These are phyloP conservation scores for Ophiocordyceps robertsii DNA, from an alignment of 2,329 filamentous ascomycete species.

Conservation along the genomic window DNA sequence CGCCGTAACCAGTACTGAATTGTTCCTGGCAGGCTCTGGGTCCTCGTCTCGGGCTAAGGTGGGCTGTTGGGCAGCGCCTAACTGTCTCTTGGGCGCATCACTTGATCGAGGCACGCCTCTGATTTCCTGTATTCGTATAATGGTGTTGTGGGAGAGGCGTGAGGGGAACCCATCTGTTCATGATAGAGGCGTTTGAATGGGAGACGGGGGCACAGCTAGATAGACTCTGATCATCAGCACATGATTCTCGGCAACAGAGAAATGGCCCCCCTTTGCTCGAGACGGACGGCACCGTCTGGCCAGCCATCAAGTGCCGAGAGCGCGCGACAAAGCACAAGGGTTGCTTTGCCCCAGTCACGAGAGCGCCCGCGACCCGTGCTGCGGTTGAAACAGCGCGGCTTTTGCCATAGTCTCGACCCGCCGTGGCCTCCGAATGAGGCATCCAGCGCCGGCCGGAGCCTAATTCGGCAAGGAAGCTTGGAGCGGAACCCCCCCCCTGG, in stretches of 20 bases:
- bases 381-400: neutral
- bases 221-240: conserved; percentile 2
- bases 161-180: neutral
- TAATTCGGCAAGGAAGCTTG: neutral
- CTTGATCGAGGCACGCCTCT: neutral
- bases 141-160: neutral
- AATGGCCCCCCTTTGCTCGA: neutral
- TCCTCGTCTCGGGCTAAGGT: conserved; percentile 22
- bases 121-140: neutral
- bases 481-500: neutral
- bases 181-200: conserved; percentile 3
- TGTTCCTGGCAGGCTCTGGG: conserved; percentile 20
- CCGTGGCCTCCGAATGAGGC: neutral
- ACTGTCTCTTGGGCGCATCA: neutral
- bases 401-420: conserved; percentile 1
- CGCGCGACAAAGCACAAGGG: too few species aligned
- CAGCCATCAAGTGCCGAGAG: too few species aligned
- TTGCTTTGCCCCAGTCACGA: neutral
- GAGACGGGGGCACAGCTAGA: conserved; percentile 1
- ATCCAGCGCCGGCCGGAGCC: conserved; percentile 4
- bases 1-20: conserved; percentile 4
- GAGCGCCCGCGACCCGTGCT: neutral
- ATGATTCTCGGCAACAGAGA: neutral
- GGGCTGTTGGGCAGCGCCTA: neutral
- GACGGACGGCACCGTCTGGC: neutral